phyloP scores from a whole-genome alignment of 2,329 filamentous ascomycete species.

The Mycogone perniciosa region DNA sequence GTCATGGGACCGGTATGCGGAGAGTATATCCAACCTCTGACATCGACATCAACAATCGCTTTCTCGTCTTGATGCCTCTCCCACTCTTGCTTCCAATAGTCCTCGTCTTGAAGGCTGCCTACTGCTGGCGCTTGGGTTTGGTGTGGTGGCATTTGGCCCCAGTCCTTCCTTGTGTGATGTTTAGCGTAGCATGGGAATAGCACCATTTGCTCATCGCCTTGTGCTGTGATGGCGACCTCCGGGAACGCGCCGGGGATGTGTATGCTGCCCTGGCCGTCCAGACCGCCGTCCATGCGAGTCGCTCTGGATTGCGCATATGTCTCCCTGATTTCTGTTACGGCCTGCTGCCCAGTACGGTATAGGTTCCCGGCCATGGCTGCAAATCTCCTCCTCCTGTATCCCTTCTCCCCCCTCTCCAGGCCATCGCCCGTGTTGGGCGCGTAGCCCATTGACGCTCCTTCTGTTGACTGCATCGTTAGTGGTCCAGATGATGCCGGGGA shows the following conservation, averaged over 20 bases:
- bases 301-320: constrained; percentile 51
- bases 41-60: constrained; percentile 87
- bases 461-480: constrained; percentile 24
- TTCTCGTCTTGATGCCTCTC: constrained; percentile 73
- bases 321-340: constrained; percentile 53
- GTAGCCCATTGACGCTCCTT: constrained; percentile 20
- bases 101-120: constrained; percentile 43
- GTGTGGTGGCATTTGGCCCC: constrained; percentile 25
- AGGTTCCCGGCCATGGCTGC: constrained; percentile 56
- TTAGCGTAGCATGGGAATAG: constrained; percentile 92
- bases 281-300: constrained; percentile 22
- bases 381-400: constrained; percentile 70
- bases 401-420: constrained; percentile 47
- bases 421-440: constrained; percentile 18
- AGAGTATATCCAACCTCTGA: constrained; percentile 90
- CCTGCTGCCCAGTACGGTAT: constrained; percentile 50
- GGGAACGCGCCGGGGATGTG: constrained; percentile 72
- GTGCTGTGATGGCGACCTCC: constrained; percentile 71
- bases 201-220: constrained; percentile 85
- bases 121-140: constrained; percentile 37
- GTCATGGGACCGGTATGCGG: constrained; percentile 81
- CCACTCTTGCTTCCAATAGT: constrained; percentile 76
- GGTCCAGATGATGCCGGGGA: constrained; percentile 23
- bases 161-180: constrained; percentile 52
- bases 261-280: constrained; percentile 25